Evolutionary conservation across 768 basidiomycete genomes (phyloP).

Genomic region (Steccherinum ochraceum): DNA sequence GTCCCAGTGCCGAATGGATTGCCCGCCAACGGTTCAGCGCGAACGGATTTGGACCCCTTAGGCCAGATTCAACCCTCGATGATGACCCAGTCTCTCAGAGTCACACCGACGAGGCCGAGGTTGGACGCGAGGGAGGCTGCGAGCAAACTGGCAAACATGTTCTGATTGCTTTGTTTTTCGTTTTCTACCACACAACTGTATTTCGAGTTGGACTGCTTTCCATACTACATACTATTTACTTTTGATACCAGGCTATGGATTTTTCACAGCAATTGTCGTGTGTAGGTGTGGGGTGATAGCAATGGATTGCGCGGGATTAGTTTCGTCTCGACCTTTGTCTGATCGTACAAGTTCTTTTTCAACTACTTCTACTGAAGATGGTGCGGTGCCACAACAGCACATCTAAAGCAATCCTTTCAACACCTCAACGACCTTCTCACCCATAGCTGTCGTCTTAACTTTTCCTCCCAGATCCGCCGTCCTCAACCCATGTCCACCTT

Average conservation of each 20-base stretch:
- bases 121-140: conserved; percentile 84
- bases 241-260: background rate
- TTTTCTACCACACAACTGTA: background rate
- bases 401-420: conserved; percentile 51
- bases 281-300: background rate
- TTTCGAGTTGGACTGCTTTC: too few species aligned
- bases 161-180: conserved; percentile 30
- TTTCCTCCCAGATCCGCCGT: conserved; percentile 87
- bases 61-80: conserved; percentile 52
- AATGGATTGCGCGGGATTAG: background rate
- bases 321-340: background rate
- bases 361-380: background rate
- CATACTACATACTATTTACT: conserved; percentile 1
- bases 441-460: conserved; percentile 69
- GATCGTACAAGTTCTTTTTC: too few species aligned
- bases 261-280: too few species aligned
- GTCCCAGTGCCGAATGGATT: conserved; percentile 1
- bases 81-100: conserved; percentile 70
- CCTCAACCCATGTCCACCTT: conserved; percentile 72
- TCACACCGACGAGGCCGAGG: conserved; percentile 63
- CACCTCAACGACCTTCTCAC: conserved; percentile 74
- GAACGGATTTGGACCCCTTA: conserved; percentile 51
- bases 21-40: conserved; percentile 6
- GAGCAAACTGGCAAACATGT: conserved; percentile 88
- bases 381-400: background rate